A percentile compares a stretch with the other conserved stretches of the same genome.
Conservation (phyloP, 2,329 filamentous ascomycete species). For the Colletotrichum shisoi region DNA sequence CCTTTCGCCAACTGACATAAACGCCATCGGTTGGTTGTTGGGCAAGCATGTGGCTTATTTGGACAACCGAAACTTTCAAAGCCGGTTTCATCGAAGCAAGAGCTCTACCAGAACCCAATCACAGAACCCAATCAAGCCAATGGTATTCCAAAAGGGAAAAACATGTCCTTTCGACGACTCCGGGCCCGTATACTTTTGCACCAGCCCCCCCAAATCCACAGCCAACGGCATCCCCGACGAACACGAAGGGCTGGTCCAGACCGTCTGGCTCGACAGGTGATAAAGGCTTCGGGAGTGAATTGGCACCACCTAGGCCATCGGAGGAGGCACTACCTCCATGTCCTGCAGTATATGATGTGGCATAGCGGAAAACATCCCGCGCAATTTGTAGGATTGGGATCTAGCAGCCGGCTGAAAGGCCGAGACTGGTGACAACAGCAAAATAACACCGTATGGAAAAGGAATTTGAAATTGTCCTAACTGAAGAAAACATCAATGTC, state of each 20-base stretch:
- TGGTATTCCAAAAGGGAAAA: conserved; percentile 54
- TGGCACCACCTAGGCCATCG: conserved; percentile 73
- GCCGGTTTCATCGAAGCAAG: conserved; percentile 65
- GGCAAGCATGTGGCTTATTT: conserved; percentile 64
- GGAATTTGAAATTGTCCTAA: conserved; percentile 29
- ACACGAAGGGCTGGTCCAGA: conserved; percentile 73
- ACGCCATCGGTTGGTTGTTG: conserved; percentile 68
- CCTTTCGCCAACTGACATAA: conserved; percentile 70
- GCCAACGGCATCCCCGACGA: neutral
- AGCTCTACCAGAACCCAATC: conserved; percentile 59
- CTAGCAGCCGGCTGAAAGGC: no score
- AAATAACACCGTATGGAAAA: conserved; percentile 15
- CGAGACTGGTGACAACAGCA: neutral
- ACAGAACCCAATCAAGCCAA: conserved; percentile 51
- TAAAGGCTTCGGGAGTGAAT: conserved; percentile 50
- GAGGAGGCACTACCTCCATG: conserved; percentile 69
- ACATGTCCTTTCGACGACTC: conserved; percentile 63
- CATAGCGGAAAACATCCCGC: conserved; percentile 72
- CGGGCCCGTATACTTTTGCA: conserved; percentile 72
- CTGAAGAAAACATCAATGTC: conserved; percentile 34
- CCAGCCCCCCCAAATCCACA: conserved; percentile 62
- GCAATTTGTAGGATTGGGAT: conserved; percentile 61
- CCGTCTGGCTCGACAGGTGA: conserved; percentile 70
- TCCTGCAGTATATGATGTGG: conserved; percentile 76
- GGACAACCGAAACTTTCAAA: conserved; percentile 74